phyloP scores from a whole-genome alignment of 768 basidiomycete species.

The Boletus subcaerulescens region DNA sequence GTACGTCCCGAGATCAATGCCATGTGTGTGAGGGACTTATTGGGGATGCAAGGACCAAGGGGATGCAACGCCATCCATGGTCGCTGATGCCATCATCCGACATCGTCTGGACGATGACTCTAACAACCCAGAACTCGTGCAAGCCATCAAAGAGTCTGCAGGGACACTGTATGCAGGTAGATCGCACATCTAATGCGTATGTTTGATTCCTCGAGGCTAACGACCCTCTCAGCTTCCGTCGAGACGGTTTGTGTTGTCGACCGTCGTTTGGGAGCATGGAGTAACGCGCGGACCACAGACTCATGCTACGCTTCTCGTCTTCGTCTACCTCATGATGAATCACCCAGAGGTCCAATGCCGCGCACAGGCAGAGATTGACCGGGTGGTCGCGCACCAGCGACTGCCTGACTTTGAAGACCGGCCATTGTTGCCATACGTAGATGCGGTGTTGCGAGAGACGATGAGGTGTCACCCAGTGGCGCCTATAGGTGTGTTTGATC shows the following conservation, averaged over 20 bases:
- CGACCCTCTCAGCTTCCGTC: background rate
- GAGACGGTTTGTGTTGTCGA: background rate
- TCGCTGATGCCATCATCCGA: conserved; percentile 4
- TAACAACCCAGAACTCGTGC: background rate
- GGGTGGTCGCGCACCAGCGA: conserved; percentile 29
- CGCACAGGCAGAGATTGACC: conserved; percentile 38
- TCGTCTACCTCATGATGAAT: conserved; percentile 36
- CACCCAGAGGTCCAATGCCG: conserved; percentile 36
- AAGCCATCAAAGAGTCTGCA: background rate
- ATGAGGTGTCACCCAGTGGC: conserved; percentile 35
- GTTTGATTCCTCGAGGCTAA: conserved; percentile 15
- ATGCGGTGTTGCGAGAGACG: conserved; percentile 33
- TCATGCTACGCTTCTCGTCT: conserved; percentile 29
- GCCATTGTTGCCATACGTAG: conserved; percentile 23
- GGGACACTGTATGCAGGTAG: background rate
- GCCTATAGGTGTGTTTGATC: conserved; percentile 27
- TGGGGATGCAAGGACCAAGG: conserved; percentile 11
- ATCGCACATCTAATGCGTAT: background rate
- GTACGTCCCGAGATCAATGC: background rate
- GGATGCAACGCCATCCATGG: conserved; percentile 17
- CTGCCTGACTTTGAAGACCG: conserved; percentile 33
- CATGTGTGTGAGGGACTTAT: background rate
- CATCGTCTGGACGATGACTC: conserved; percentile 4
- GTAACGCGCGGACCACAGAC: conserved; percentile 23
- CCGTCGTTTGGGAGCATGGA: conserved; percentile 25